phyloP scores from a whole-genome alignment of 805 yeast species.

The Lachancea thermotolerans region DNA sequence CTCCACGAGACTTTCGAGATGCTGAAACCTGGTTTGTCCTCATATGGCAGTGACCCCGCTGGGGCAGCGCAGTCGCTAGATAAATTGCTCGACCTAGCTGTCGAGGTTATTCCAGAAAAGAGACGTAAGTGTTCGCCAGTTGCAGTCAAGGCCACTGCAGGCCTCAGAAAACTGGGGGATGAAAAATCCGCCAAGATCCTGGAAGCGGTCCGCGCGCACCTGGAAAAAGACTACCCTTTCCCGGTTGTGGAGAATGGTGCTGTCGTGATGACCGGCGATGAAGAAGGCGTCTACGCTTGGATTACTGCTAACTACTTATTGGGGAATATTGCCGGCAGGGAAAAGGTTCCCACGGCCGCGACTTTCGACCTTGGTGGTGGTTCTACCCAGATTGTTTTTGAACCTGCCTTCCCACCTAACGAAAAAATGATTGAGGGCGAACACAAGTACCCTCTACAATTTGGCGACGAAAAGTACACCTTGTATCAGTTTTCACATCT shows the following conservation, averaged over 20 bases:
- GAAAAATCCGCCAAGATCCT: slow-evolving; percentile 66
- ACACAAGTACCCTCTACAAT: slow-evolving; percentile 70
- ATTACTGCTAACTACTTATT: slow-evolving; percentile 88
- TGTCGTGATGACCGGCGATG: slow-evolving; percentile 90
- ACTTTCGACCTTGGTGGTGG: slow-evolving; percentile 98
- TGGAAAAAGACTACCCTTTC: slow-evolving; percentile 81
- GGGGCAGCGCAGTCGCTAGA: slow-evolving; percentile 92
- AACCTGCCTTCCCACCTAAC: slow-evolving; percentile 65
- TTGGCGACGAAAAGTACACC: slow-evolving; percentile 74
- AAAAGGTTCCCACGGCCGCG: slow-evolving; percentile 83
- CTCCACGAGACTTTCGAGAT: slow-evolving; percentile 75
- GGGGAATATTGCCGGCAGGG: slow-evolving; percentile 81
- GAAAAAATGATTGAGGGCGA: slow-evolving; percentile 77
- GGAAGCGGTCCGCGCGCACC: slow-evolving; percentile 65
- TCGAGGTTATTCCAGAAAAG: slow-evolving; percentile 66
- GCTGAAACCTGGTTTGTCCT: slow-evolving; percentile 88
- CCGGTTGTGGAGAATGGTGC: slow-evolving; percentile 84
- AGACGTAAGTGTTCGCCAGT: slow-evolving; percentile 81
- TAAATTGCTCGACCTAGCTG: slow-evolving; percentile 68
- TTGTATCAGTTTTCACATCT: slow-evolving; percentile 92
- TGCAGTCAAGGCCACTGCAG: slow-evolving; percentile 98
- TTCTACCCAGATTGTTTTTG: slow-evolving; percentile 96
- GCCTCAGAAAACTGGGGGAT: slow-evolving; percentile 78
- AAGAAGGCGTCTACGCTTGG: slow-evolving; percentile 99
- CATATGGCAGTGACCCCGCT: slow-evolving; percentile 67